Evolutionary conservation across 345 rosid genomes (phyloP), one percentile per base, ranked within the genome.

Genomic region (Eucalyptus camaldulensis): DNA sequence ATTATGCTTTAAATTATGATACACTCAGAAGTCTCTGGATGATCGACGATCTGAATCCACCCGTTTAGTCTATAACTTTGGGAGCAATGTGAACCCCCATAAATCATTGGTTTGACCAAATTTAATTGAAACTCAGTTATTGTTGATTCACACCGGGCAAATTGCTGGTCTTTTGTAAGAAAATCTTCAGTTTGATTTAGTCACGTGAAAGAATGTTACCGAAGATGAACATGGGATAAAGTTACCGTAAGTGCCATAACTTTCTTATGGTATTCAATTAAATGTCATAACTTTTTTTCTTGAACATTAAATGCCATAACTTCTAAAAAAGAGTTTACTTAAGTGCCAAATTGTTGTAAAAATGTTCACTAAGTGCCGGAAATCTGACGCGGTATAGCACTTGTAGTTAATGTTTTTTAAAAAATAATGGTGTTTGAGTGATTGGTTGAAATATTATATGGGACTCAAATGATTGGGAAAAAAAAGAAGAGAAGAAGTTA

Each of bases 361-460:
- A 56, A 56, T 56, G 29, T 56, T 56, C 13, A 56, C 27, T 4
- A 56, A 56, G 13, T 24, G 3, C 13, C 0, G 1, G 62, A 56
- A 56, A 24, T 56, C 3, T 1, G 3, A 56, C 1, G 3, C 9
- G 13, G 6, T 24, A 56, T 24, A 10, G 3, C 62, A 9, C 27
- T 56, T 56, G 62, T 24, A 24, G 29, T 24, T 24, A 24, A 24
- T 24, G 13, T 56, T 19, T 53, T 56, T 22, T 4, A 9, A 22
- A 54, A 56, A 24, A 56, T 56, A 22, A 56, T 24, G 62, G 29
- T 24, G 29, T 24, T 56, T 24, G 29, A 24, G 3, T 56, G 12
- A 56, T 56, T 56, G 1, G 5, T 56, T 56, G 29, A 56, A 56
- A 56, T 24, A 24, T 53, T 53, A 53, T 53, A 56, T 56, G 13